Evolutionary conservation across 495 filamentous ascomycete species (phyloP).

Genomic region (Neurospora pannonica): DNA sequence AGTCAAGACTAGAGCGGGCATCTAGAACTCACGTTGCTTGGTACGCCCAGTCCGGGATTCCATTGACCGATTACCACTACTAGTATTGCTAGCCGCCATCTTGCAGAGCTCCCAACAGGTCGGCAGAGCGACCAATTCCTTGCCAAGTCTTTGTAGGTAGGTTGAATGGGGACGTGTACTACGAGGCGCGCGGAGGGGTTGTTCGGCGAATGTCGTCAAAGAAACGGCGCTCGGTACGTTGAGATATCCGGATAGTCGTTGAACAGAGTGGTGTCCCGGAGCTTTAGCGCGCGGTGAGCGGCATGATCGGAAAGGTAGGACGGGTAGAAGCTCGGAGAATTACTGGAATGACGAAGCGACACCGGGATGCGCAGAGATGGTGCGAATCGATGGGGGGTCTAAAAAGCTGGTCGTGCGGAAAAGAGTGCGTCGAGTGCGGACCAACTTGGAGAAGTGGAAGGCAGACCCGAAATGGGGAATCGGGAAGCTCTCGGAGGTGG

Average conservation of each 20-base stretch:
- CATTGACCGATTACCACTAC: slow-evolving; percentile 52
- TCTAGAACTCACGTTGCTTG: slow-evolving; percentile 65
- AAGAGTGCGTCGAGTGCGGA: background rate
- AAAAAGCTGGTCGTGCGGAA: background rate
- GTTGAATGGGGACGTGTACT: background rate
- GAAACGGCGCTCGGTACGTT: background rate
- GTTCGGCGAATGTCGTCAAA: background rate
- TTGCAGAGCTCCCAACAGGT: slow-evolving; percentile 3
- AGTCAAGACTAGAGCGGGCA: slow-evolving; percentile 8
- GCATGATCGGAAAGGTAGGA: background rate
- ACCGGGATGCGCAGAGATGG: background rate
- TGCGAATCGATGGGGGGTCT: background rate
- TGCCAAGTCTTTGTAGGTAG: background rate
- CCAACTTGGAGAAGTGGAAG: background rate
- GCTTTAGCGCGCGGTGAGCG: background rate
- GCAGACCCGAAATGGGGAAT: background rate
- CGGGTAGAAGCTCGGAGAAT: background rate
- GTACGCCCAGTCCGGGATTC: slow-evolving; percentile 66
- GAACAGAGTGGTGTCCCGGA: background rate
- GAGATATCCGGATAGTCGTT: background rate
- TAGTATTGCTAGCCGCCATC: slow-evolving; percentile 40
- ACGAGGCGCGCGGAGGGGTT: background rate
- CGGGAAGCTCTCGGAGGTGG: background rate
- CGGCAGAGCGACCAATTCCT: background rate
- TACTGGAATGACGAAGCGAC: background rate